Conservation (phyloP, 257 asterid genomes). For the Primulina tabacum region DNA sequence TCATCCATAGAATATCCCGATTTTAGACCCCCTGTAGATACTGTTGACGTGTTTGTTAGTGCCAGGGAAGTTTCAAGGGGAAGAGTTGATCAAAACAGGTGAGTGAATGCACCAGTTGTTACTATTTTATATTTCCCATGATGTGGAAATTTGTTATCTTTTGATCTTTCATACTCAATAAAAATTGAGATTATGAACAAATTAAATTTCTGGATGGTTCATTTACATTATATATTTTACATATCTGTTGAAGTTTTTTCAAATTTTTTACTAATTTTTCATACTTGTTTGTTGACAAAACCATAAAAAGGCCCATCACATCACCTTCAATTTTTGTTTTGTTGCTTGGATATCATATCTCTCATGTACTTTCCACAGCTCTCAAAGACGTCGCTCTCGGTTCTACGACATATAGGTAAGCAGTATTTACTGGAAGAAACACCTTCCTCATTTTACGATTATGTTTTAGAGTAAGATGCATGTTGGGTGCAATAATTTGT, state of each 20-base stretch:
- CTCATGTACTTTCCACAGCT: conserved; percentile 39
- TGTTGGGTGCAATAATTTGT: conserved; percentile 1
- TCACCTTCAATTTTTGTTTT: conserved; percentile 9
- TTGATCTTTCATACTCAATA: conserved; percentile 3
- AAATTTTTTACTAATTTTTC: background rate
- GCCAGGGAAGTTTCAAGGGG: conserved; percentile 49
- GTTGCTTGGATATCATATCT: background rate
- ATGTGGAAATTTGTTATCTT: background rate
- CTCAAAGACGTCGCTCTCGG: conserved; percentile 68
- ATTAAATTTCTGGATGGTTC: conserved; percentile 11
- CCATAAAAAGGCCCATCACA: background rate
- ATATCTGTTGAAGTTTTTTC: background rate
- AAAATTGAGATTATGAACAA: background rate
- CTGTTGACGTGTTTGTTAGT: conserved; percentile 51
- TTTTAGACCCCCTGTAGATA: conserved; percentile 48
- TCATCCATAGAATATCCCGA: conserved; percentile 62
- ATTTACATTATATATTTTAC: background rate
- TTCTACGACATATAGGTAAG: conserved; percentile 66
- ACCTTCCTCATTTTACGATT: conserved; percentile 7
- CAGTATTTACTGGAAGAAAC: conserved; percentile 4
- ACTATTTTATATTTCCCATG: background rate
- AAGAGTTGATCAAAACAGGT: conserved; percentile 62
- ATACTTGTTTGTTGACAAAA: background rate
- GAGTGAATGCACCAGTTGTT: conserved; percentile 25
- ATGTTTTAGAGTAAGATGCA: conserved; percentile 13